Base-by-base conservation (phyloP, 345 rosid genomes). In the Euclidium syriacum region DNA sequence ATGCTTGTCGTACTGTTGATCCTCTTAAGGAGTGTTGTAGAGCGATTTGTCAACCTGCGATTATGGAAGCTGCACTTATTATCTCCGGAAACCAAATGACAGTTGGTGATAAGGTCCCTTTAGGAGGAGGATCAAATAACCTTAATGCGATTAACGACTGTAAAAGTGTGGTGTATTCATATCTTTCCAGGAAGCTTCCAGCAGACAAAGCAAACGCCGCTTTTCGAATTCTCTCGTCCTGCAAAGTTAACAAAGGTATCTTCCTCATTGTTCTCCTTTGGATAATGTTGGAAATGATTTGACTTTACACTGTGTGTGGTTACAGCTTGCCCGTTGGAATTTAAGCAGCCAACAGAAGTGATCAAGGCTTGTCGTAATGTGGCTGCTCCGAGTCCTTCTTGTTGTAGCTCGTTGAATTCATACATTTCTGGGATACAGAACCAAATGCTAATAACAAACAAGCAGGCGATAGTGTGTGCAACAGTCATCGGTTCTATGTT, bases 361-460 rank as follows among this genome's bases (percentile, higher is more conserved):
- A 84, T 90, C 25, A 78, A 84, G 62, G 90, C 85, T 53, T 94
- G 99, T 64, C 87, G 77, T 30, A 94, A 87, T 61, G 80, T 84
- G 54, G 96, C 91, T 73, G 90, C 91, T 73, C 91, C 97, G 0
- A 82, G 82, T 78, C 96, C 99, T 56, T 82, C 90, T 14, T 94
- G 99, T 61, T 94, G 99, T 76, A 85, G 95, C 80, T 84, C 99
- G 29, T 63, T 94, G 52, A 87, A 85, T 67, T 53, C 84, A 16
- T 94, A 94, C 68, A 87, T 94, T 46, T 79, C 84, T 5, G 83
- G 95, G 56, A 62, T 94, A 70, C 99, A 87, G 40, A 89, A 79
- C 71, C 97, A 94, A 71, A 94, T 90, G 96, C 71, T 94, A 60
- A 94, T 94, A 57, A 94, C 97, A 55, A 94, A 94, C 77, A 85